Conservation (phyloP, 306 rosid species). For the Cicer cuneatum region DNA sequence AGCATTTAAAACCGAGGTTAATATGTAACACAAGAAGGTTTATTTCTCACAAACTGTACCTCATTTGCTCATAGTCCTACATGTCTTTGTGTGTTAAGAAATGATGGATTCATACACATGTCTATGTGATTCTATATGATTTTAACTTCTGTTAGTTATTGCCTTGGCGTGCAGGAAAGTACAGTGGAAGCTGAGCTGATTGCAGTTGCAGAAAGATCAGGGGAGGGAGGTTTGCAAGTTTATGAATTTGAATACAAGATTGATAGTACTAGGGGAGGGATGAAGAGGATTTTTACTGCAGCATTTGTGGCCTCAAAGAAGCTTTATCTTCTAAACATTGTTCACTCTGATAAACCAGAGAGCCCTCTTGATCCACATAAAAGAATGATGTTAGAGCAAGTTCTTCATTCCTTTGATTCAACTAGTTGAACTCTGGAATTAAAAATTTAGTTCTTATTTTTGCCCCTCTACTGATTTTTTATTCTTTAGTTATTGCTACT, state of each 20-base stretch:
- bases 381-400: constrained; percentile 51
- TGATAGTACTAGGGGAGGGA: constrained; percentile 90
- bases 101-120: constrained; percentile 5
- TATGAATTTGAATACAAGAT: constrained; percentile 81
- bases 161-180: constrained; percentile 67
- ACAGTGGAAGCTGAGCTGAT: constrained; percentile 79
- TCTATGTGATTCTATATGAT: neutral
- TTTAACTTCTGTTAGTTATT: constrained; percentile 17
- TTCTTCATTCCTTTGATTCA: constrained; percentile 54
- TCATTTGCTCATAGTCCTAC: constrained; percentile 9
- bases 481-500: constrained; percentile 23
- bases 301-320: constrained; percentile 90
- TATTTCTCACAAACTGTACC: neutral
- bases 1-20: neutral
- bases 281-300: constrained; percentile 83
- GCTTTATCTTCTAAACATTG: constrained; percentile 80
- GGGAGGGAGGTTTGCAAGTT: constrained; percentile 66
- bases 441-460: constrained; percentile 47
- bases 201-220: constrained; percentile 69
- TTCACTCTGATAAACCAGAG: constrained; percentile 85
- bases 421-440: constrained; percentile 38
- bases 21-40: neutral
- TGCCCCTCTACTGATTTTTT: constrained; percentile 25
- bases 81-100: constrained; percentile 15
- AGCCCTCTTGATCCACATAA: constrained; percentile 66